These are phyloP conservation scores for Phytophthora tubulina DNA, from an alignment of 352 stramenopile species.

Conservation along the genomic window DNA sequence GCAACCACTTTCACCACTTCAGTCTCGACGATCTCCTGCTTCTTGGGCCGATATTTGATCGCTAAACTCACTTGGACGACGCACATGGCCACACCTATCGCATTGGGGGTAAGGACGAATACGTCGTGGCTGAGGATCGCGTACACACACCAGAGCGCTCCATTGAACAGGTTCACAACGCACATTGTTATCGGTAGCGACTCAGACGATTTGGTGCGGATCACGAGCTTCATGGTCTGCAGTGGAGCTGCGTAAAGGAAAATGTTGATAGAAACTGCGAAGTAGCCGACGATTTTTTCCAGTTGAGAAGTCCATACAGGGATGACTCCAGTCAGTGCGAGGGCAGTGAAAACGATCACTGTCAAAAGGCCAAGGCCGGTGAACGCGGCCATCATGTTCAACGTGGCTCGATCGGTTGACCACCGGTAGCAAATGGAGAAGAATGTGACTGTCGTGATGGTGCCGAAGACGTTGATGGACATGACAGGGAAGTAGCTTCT, in stretches of 20 bases:
- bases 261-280: slow-evolving; percentile 49
- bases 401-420: slow-evolving; percentile 18
- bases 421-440: slow-evolving; percentile 40
- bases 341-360: slow-evolving; percentile 22
- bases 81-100: slow-evolving; percentile 43
- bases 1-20: slow-evolving; percentile 13
- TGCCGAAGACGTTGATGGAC: slow-evolving; percentile 53
- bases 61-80: slow-evolving; percentile 39
- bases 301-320: slow-evolving; percentile 37
- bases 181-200: slow-evolving; percentile 62
- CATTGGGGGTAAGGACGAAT: slow-evolving; percentile 53
- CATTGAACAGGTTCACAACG: slow-evolving; percentile 53
- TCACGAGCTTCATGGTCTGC: slow-evolving; percentile 50
- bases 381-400: slow-evolving; percentile 27
- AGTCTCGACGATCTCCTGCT: slow-evolving; percentile 6
- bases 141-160: slow-evolving; percentile 57
- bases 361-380: slow-evolving; percentile 24
- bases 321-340: slow-evolving; percentile 25
- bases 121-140: slow-evolving; percentile 50
- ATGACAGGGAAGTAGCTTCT: slow-evolving; percentile 51
- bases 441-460: slow-evolving; percentile 42
- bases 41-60: slow-evolving; percentile 38
- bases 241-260: slow-evolving; percentile 61
- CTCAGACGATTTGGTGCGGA: slow-evolving; percentile 48
- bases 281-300: slow-evolving; percentile 40